phyloP scores from a whole-genome alignment of 805 yeast genomes.

The Yamadazyma laniorum region DNA sequence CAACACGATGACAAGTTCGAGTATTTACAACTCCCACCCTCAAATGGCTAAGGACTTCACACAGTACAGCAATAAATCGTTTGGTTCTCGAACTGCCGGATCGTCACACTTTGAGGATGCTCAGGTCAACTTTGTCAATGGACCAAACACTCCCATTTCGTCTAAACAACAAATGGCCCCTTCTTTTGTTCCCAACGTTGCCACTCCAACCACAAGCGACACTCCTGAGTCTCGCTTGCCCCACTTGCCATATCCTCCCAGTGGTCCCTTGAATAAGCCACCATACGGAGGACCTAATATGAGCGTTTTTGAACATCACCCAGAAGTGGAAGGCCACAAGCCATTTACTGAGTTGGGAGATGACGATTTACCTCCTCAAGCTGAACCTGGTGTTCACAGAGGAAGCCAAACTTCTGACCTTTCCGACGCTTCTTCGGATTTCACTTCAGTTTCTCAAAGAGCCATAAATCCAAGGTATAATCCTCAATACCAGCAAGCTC shows the following conservation, averaged over 20 bases:
- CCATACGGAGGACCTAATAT: constrained; percentile 12
- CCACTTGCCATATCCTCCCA: constrained; percentile 16
- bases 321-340: constrained; percentile 45
- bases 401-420: constrained; percentile 14
- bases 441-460: constrained; percentile 77
- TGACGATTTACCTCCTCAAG: constrained; percentile 13
- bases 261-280: constrained; percentile 19
- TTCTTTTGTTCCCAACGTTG: constrained; percentile 24
- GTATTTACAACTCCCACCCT: constrained; percentile 32
- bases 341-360: constrained; percentile 43
- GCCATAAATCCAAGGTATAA: constrained; percentile 61
- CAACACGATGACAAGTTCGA: constrained; percentile 18
- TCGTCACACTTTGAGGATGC: constrained; percentile 18
- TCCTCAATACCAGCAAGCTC: constrained; percentile 19
- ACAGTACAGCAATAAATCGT: constrained; percentile 14
- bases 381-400: constrained; percentile 8
- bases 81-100: constrained; percentile 12
- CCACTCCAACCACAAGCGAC: constrained; percentile 25
- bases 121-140: constrained; percentile 26
- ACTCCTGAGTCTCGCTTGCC: constrained; percentile 15
- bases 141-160: constrained; percentile 34
- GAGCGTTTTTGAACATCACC: constrained; percentile 45
- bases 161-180: constrained; percentile 34
- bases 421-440: constrained; percentile 56
- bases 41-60: constrained; percentile 36